phyloP scores from a whole-genome alignment of 1,284 basidiomycete species.

The Apiotrichum domesticum region DNA sequence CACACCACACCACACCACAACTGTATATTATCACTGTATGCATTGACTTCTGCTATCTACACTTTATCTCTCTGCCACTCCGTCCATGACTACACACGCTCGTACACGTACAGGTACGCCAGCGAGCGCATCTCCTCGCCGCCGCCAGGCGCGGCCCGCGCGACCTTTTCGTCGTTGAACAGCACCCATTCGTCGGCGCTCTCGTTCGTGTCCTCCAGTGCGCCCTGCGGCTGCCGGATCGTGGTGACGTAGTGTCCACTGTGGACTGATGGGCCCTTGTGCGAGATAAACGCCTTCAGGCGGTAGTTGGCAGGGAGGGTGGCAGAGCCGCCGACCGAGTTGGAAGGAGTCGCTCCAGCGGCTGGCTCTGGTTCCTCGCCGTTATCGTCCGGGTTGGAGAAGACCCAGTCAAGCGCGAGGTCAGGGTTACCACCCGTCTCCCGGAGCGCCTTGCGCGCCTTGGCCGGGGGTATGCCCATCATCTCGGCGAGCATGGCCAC shows the following conservation, averaged over 20 bases:
- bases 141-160: conserved; percentile 60
- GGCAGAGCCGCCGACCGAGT: conserved; percentile 52
- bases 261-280: conserved; percentile 92
- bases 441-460: conserved; percentile 80
- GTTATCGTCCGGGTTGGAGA: conserved; percentile 82
- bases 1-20: background rate
- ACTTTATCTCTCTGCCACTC: background rate
- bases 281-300: conserved; percentile 89
- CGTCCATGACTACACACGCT: conserved; percentile 48
- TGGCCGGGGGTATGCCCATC: conserved; percentile 84
- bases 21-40: background rate
- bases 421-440: conserved; percentile 76
- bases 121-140: conserved; percentile 64
- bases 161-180: conserved; percentile 95
- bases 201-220: conserved; percentile 25
- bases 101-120: conserved; percentile 86
- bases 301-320: conserved; percentile 68
- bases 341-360: conserved; percentile 7
- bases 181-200: conserved; percentile 65
- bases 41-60: background rate
- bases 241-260: conserved; percentile 73
- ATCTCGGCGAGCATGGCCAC: conserved; percentile 65
- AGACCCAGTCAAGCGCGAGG: conserved; percentile 93
- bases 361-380: conserved; percentile 53
- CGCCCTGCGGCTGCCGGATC: conserved; percentile 37